Evolutionary conservation across 768 basidiomycete species (phyloP).

Genomic region (Lactarius deliciosus): DNA sequence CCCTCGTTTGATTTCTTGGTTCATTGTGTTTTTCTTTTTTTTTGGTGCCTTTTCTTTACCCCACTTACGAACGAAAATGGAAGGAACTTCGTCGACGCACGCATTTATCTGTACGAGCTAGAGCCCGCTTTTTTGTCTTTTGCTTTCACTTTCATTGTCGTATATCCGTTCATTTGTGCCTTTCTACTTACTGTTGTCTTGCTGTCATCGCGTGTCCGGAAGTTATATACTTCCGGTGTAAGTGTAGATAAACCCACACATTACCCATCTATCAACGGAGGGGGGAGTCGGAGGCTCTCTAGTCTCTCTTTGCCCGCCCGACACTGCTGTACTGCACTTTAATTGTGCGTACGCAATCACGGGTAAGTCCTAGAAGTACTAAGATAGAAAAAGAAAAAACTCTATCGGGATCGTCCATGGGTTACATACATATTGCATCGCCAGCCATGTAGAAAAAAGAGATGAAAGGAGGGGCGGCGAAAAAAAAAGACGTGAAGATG

Average conservation of each 20-base stretch:
- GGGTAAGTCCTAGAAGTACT: not conserved
- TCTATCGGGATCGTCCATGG: constrained; percentile 23
- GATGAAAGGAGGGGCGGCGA: no score
- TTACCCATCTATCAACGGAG: not conserved
- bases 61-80: not conserved
- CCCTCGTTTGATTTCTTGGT: not conserved
- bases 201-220: not conserved
- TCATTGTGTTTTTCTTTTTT: not conserved
- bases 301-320: no score
- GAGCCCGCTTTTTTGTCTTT: not conserved
- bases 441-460: not conserved
- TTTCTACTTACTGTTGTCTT: not conserved
- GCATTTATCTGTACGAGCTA: not conserved
- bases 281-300: not conserved
- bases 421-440: constrained; percentile 25
- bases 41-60: not conserved
- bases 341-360: not conserved
- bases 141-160: not conserved
- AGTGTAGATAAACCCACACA: not conserved
- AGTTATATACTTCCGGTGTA: not conserved
- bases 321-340: not conserved
- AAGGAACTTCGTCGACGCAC: not conserved
- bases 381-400: not conserved
- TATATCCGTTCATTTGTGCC: not conserved
- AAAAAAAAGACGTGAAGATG: no score